Conservation (phyloP, 192 early-diverging fungal genomes). For the Coemansia nantahalensis region DNA sequence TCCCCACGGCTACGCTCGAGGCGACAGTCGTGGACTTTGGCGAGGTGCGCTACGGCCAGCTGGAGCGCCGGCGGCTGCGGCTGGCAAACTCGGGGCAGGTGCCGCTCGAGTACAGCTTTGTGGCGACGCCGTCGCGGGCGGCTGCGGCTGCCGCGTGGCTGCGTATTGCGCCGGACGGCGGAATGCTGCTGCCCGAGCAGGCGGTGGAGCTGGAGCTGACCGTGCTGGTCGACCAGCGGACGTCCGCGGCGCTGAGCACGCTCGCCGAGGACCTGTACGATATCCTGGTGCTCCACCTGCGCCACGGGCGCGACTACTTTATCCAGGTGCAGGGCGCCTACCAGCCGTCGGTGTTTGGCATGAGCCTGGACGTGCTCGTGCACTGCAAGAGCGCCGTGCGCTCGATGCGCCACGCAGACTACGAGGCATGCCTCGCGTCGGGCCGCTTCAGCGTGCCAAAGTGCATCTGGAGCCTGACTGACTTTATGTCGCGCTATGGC, state of each 20-base stretch:
- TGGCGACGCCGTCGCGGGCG: slow-evolving; percentile 63
- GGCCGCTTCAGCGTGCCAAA: slow-evolving; percentile 50
- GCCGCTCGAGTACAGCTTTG: slow-evolving; percentile 70
- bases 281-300: slow-evolving; percentile 73
- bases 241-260: slow-evolving; percentile 55
- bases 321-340: slow-evolving; percentile 71
- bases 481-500: slow-evolving; percentile 42
- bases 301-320: slow-evolving; percentile 84
- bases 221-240: slow-evolving; percentile 57
- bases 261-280: slow-evolving; percentile 28
- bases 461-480: slow-evolving; percentile 46
- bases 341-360: slow-evolving; percentile 72
- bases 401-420: slow-evolving; percentile 49
- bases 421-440: slow-evolving; percentile 32
- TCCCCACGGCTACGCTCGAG: slow-evolving; percentile 63
- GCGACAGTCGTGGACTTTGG: slow-evolving; percentile 70
- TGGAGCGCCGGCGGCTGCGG: slow-evolving; percentile 53
- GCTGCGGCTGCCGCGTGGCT: slow-evolving; percentile 70
- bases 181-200: slow-evolving; percentile 73
- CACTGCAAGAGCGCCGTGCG: slow-evolving; percentile 60
- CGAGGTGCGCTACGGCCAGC: slow-evolving; percentile 55
- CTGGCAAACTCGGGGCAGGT: slow-evolving; percentile 77
- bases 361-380: slow-evolving; percentile 63
- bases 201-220: slow-evolving; percentile 14
- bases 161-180: slow-evolving; percentile 59